Conservation (phyloP, 805 yeast species). For the Saturnispora besseyi region DNA sequence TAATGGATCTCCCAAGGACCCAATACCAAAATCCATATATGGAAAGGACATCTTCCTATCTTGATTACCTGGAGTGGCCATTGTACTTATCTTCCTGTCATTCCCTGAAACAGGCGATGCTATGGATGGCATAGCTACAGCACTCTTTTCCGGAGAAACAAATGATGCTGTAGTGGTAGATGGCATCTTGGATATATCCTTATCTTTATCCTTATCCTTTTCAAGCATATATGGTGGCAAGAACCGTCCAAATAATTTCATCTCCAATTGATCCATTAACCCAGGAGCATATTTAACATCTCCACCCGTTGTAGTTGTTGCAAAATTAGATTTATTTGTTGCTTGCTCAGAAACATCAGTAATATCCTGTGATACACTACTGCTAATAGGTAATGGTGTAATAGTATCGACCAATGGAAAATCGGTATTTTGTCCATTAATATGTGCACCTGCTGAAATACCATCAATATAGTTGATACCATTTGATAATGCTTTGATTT, state of each 20-base stretch:
- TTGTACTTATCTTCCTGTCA: neutral
- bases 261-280: constrained; percentile 75
- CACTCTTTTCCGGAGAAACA: neutral
- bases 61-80: neutral
- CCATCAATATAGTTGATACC: constrained; percentile 31
- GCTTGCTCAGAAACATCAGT: no score
- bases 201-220: constrained; percentile 9
- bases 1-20: neutral
- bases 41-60: neutral
- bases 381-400: no score
- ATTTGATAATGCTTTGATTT: constrained; percentile 6
- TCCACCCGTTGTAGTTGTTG: constrained; percentile 4
- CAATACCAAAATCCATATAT: neutral
- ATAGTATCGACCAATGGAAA: neutral
- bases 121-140: no score
- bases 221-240: constrained; percentile 76
- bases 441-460: constrained; percentile 26
- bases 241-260: constrained; percentile 75
- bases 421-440: constrained; percentile 10
- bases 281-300: constrained; percentile 56
- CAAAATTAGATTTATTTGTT: neutral
- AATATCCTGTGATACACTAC: no score
- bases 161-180: constrained; percentile 23
- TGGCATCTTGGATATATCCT: neutral
- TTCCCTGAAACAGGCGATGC: neutral